Percentiles rank a stretch among this genome's conserved stretches.
Conservation (phyloP, 2,329 filamentous ascomycete genomes). For the Cryphonectria radicalis region DNA sequence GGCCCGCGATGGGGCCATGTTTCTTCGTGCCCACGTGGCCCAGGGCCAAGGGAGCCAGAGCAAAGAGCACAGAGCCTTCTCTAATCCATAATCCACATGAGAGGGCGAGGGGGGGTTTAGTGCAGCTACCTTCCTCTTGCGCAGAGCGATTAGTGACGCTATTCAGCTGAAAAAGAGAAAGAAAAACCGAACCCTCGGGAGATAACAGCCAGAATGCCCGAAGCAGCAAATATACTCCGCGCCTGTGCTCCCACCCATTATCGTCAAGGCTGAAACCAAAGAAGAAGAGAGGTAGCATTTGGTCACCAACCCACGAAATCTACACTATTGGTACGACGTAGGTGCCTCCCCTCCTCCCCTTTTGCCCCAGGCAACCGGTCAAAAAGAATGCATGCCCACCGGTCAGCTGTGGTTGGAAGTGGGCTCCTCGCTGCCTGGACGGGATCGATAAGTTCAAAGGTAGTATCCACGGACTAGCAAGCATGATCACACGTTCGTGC, state of each 20-base stretch:
- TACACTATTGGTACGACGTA: not conserved
- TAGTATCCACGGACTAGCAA: not conserved
- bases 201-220: not conserved
- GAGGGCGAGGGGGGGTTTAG: not conserved
- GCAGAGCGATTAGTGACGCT: not conserved
- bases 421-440: not conserved
- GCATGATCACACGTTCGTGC: not conserved
- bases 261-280: not conserved
- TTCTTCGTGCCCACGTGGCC: conserved; percentile 2
- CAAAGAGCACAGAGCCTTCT: not conserved
- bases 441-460: not conserved
- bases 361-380: not conserved
- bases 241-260: not conserved
- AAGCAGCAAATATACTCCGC: not conserved
- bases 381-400: not conserved
- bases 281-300: not conserved
- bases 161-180: not conserved
- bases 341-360: not conserved
- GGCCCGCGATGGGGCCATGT: not conserved
- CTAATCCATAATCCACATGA: not conserved
- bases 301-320: not conserved
- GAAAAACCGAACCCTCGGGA: not conserved
- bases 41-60: not conserved
- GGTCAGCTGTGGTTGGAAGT: not conserved
- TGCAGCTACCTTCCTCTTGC: not conserved